Percentiles rank a stretch among this genome's conserved stretches.
Evolutionary conservation across 2,329 filamentous ascomycete genomes (phyloP).

Genomic region (Periglandula ipomoeae): DNA sequence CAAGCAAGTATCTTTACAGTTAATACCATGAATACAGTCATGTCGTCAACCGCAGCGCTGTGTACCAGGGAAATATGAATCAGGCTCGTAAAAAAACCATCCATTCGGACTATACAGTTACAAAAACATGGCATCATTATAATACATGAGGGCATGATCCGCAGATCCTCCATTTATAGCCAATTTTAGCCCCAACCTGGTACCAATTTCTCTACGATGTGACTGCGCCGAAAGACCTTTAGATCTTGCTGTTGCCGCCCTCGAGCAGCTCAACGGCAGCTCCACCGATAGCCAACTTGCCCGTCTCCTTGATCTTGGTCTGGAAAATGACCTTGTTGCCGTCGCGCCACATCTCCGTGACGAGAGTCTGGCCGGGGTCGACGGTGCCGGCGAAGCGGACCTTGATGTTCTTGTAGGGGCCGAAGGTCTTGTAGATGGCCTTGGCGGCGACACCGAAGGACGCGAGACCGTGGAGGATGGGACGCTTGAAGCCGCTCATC

Average conservation of each 20-base stretch:
- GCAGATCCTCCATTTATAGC: too few relatives aligned
- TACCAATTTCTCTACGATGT: too few relatives aligned
- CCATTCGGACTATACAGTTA: neutral
- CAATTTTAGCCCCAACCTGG: too few relatives aligned
- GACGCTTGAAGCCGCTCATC: conserved; percentile 86
- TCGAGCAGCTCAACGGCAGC: conserved; percentile 66
- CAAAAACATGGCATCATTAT: conserved; percentile 6
- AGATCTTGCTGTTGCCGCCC: conserved; percentile 21
- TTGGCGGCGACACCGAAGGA: conserved; percentile 88
- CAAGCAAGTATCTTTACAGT: too few relatives aligned
- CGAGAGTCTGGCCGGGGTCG: conserved; percentile 77
- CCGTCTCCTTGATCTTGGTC: conserved; percentile 83
- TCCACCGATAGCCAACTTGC: conserved; percentile 76
- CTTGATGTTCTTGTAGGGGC: conserved; percentile 83
- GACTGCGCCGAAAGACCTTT: too few relatives aligned
- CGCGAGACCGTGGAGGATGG: conserved; percentile 95
- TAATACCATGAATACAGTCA: neutral
- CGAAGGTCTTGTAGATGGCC: conserved; percentile 78
- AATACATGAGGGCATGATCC: conserved; percentile 8
- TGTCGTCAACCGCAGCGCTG: neutral
- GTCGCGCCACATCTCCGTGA: conserved; percentile 93
- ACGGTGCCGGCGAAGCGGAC: conserved; percentile 83
- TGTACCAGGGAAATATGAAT: too few relatives aligned
- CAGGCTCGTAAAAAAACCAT: neutral
- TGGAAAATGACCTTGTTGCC: conserved; percentile 73